These are phyloP conservation scores for Exserohilum rostratum DNA, from an alignment of 2,329 filamentous ascomycete species.

Conservation along the genomic window DNA sequence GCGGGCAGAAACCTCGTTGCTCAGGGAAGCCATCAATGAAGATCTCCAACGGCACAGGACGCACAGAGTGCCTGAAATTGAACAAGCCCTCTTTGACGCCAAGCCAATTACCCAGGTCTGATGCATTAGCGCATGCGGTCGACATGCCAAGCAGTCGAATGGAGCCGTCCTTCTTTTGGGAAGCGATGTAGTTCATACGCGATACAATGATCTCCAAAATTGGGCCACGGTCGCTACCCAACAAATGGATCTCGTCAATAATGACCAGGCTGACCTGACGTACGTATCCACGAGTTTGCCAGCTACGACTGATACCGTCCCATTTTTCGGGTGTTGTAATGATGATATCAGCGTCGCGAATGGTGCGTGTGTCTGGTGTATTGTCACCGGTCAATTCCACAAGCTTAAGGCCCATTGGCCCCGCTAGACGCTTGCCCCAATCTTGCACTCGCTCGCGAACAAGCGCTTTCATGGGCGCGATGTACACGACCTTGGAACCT, in stretches of 20 bases:
- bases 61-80: constrained; percentile 97
- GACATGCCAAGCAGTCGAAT: constrained; percentile 98
- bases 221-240: constrained; percentile 95
- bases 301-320: constrained; percentile 98
- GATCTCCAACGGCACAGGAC: constrained; percentile 92
- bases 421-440: constrained; percentile 82
- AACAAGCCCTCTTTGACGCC: constrained; percentile 94
- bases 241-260: constrained; percentile 96
- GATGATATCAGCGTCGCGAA: constrained; percentile 94
- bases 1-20: constrained; percentile 89
- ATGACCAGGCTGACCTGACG: constrained; percentile 94
- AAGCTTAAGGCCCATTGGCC: constrained; percentile 83
- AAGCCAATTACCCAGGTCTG: constrained; percentile 92
- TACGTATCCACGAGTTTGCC: constrained; percentile 97
- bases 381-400: constrained; percentile 98
- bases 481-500: constrained; percentile 97
- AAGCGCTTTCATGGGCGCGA: constrained; percentile 98
- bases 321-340: constrained; percentile 99
- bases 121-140: constrained; percentile 94
- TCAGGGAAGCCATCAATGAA: constrained; percentile 98
- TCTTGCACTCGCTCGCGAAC: constrained; percentile 96
- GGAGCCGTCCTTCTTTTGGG: constrained; percentile 81
- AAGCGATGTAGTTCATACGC: constrained; percentile 98
- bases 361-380: constrained; percentile 94
- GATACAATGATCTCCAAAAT: constrained; percentile 96